Base-by-base conservation (phyloP, 371 early-diverging fungal species). In the Fennellomyces sp. region DNA sequence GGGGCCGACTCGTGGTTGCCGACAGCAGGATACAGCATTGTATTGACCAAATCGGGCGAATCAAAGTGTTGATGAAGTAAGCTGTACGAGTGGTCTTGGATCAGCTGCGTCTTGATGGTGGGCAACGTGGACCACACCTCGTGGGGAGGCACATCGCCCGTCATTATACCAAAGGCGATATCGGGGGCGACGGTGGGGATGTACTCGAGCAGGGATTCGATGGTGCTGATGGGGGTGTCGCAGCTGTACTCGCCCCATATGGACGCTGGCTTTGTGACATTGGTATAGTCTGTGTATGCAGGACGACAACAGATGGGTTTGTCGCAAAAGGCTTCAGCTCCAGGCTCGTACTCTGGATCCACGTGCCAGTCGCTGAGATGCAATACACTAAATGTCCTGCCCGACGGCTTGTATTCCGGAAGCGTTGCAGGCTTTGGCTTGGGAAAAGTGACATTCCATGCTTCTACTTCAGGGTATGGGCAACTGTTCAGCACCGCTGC, bases 301-400 rank as follows among this genome's bases (percentile, higher is more conserved):
- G 68, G 58, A 58, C 85, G 70, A 58, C 87, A 87, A 57, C 87
- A 87, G 42, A 83, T 69, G 2, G 85, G 84, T 26, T 75, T 82
- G 57, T 63, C 64, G 55, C 87, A 87, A 1, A 54, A 54, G 5
- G 68, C 79, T 42, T 87, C 87, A 6, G 86, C 42, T 30, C 84
- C 85, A 49, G 72, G 56, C 74, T 71, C 68, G 41, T 84, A 87
- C 8, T 72, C 56, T 12, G 80, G 76, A 57, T 87, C 87, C 25
- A 84, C 72, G 59, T 87, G 87, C 85, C 84, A 84, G 70, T 87
- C 88, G 38, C 84, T 84, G 27, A 87, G 56, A 19, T 87, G 88
- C 11, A 86, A 60, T 2, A 84, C 78, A 31, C 73, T 80, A n/a
- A 84, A 63, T 26, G 63, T 73, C 19, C 70, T 50, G 8, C 70